These are phyloP conservation scores for Boletus huronensis DNA, from an alignment of 768 basidiomycete species.

Conservation along the genomic window DNA sequence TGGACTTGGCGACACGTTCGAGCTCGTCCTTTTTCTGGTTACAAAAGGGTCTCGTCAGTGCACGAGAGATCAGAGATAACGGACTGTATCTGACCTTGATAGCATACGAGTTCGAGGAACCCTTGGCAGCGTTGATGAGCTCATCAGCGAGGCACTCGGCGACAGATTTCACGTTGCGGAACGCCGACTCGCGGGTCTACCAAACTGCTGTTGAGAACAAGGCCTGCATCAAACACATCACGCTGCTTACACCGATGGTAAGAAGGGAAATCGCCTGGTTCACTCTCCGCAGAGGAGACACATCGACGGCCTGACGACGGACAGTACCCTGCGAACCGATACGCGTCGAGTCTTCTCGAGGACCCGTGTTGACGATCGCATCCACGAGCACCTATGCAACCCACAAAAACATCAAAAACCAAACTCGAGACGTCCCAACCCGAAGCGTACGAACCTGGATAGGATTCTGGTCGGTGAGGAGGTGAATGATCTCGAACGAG, in stretches of 20 bases:
- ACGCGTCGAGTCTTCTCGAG: conserved; percentile 99
- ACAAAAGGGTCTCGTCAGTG: neutral
- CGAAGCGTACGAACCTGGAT: conserved; percentile 69
- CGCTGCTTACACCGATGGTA: conserved; percentile 82
- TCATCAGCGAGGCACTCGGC: conserved; percentile 99
- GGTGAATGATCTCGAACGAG: conserved; percentile 99
- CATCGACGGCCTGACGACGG: conserved; percentile 99
- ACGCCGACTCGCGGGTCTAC: conserved; percentile 98
- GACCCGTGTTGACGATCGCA: conserved; percentile 99
- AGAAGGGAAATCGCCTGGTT: conserved; percentile 96
- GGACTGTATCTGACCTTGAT: conserved; percentile 71
- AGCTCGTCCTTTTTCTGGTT: conserved; percentile 96
- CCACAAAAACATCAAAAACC: neutral
- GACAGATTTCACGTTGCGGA: conserved; percentile 99
- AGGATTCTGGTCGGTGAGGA: conserved; percentile 99
- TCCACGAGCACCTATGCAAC: conserved; percentile 79
- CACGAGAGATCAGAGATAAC: neutral
- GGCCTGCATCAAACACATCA: neutral
- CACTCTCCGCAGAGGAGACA: conserved; percentile 95
- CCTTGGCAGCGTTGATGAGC: conserved; percentile 99
- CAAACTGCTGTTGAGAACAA: conserved; percentile 5
- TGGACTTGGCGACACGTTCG: conserved; percentile 99
- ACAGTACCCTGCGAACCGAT: conserved; percentile 99
- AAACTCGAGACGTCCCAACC: too few species aligned
- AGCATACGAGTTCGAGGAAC: conserved; percentile 99